Conservation (phyloP, 2,329 filamentous ascomycete species). For the Ophiostoma populinum region DNA sequence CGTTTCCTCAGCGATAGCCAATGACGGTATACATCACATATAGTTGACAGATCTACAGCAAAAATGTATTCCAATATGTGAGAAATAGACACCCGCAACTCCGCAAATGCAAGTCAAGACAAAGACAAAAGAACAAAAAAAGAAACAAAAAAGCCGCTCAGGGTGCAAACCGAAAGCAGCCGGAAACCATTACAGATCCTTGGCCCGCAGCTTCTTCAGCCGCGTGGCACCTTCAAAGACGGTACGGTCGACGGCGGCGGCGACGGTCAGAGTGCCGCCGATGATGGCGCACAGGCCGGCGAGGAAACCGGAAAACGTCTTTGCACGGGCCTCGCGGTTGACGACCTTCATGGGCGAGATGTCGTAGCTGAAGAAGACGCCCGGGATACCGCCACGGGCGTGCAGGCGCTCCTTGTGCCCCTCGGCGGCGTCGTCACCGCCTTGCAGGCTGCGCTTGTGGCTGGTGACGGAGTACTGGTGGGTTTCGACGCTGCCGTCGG, state of each 20-base stretch:
- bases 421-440: conserved; percentile 69
- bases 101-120: neutral
- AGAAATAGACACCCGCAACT: neutral
- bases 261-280: conserved; percentile 87
- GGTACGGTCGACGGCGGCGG: conserved; percentile 78
- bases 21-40: too few species aligned
- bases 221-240: conserved; percentile 75
- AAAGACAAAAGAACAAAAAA: neutral
- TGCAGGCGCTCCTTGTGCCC: conserved; percentile 88
- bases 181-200: conserved; percentile 45
- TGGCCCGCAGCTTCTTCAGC: conserved; percentile 69
- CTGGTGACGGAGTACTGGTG: conserved; percentile 97
- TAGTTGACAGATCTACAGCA: too few species aligned
- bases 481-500: conserved; percentile 76
- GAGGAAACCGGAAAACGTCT: conserved; percentile 82
- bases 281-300: conserved; percentile 90
- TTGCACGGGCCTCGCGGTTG: conserved; percentile 79
- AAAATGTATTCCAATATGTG: too few species aligned
- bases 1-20: too few species aligned
- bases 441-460: conserved; percentile 74
- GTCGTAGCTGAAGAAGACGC: conserved; percentile 97
- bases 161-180: too few species aligned
- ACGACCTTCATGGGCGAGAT: conserved; percentile 99
- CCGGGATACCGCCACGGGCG: conserved; percentile 79
- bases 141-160: conserved; percentile 4